Evolutionary conservation across 306 rosid genomes (phyloP), one percentile per base, ranked within the genome.

Genomic region (Begonia masoniana): DNA sequence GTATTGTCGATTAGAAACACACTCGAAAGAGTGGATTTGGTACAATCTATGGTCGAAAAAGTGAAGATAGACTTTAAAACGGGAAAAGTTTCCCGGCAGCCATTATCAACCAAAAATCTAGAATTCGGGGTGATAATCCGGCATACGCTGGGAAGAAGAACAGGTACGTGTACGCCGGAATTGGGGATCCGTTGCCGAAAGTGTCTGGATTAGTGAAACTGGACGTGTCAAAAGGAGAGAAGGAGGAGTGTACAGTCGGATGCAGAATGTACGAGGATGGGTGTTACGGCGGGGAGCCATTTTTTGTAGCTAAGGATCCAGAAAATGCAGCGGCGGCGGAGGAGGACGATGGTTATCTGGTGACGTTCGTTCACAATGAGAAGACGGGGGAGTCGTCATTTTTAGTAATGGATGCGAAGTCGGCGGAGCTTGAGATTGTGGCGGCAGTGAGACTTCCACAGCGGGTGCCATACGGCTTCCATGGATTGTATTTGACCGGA

Each of bases 111-210:
- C 0, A 64, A 80, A 36, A 91, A 91, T 56, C 79, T 91, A 0
- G 96, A 91, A 31, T 91, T 91, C 11, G 88, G 39, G 0, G 82
- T 83, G 13, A 64, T 85, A 12, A 91, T 43, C 82, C 41, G 1
- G 52, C 69, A 0, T 78, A 35, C 23, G 2, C 62, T 0, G 96
- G 72, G 9, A 76, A 55, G 58, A 78, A 70, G 78, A 83, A 61
- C 66, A 60, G 51, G 48, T 83, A 56, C 45, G 81, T 78, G 0
- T 91, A 85, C 56, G 97, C 97, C 1, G 97, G 75, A 0, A 41
- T 85, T 0, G 94, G 97, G 1, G 83, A 91, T 55, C 97, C 97
- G 0, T 80, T 85, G 94, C 97, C 96, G 13, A 91, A 83, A 65
- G 69, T 91, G 7, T 31, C 94, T 0, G 99, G 99, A 11, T 77